Conservation (phyloP, 768 basidiomycete genomes). For the Astraeus odoratus region DNA sequence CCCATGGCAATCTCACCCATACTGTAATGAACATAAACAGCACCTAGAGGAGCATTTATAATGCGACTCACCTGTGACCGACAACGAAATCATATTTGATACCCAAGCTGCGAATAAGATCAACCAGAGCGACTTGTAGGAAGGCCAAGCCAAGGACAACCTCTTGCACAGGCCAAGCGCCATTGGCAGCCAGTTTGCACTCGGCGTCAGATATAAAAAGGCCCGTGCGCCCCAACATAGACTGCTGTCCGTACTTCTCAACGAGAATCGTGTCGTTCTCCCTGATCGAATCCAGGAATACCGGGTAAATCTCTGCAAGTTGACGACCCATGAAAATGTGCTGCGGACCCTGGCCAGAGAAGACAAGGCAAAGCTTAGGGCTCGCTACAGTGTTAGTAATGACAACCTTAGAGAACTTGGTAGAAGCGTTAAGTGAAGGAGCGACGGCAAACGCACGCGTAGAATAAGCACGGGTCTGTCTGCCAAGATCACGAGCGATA, state of each 20-base stretch:
- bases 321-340: conserved; percentile 32
- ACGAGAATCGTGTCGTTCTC: conserved; percentile 28
- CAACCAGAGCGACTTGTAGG: conserved; percentile 28
- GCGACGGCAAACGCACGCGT: conserved; percentile 21
- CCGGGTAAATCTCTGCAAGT: conserved; percentile 25
- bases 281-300: conserved; percentile 23
- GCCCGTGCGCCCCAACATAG: conserved; percentile 28
- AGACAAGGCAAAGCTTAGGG: conserved; percentile 30
- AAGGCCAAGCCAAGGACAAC: conserved; percentile 28
- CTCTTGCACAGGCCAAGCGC: conserved; percentile 29
- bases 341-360: conserved; percentile 32
- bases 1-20: conserved; percentile 32
- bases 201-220: conserved; percentile 23
- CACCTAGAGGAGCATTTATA: neutral
- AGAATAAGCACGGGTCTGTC: conserved; percentile 26
- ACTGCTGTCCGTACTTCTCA: conserved; percentile 21
- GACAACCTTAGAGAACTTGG: conserved; percentile 25
- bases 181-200: conserved; percentile 17
- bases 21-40: conserved; percentile 10
- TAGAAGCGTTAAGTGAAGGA: conserved; percentile 12
- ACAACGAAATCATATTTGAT: conserved; percentile 28
- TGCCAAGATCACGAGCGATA: conserved; percentile 20
- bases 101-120: conserved; percentile 26
- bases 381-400: conserved; percentile 15
- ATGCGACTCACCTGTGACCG: conserved; percentile 23